phyloP scores from a whole-genome alignment of 2,329 filamentous ascomycete species.

The Chalaropsis thielavioides region DNA sequence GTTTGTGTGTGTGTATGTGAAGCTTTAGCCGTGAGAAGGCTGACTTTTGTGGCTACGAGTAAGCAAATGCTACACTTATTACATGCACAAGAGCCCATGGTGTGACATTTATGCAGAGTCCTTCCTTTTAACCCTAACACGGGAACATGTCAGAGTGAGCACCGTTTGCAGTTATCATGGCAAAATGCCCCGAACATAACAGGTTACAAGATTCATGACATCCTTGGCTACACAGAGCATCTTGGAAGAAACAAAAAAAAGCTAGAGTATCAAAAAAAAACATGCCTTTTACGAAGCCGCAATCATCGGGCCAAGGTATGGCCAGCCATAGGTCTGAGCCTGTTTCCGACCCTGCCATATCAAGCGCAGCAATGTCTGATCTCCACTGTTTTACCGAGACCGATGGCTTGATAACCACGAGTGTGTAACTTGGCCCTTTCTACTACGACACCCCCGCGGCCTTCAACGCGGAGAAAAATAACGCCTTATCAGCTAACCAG shows the following conservation, averaged over 20 bases:
- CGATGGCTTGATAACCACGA: not conserved
- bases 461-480: not conserved
- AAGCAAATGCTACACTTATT: too few species aligned
- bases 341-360: not conserved
- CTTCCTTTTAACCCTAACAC: too few species aligned
- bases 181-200: not conserved
- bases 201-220: not conserved
- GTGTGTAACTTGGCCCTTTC: not conserved
- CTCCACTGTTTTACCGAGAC: not conserved
- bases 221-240: not conserved
- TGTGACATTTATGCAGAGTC: too few species aligned
- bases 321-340: not conserved
- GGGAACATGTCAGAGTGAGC: too few species aligned
- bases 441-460: too few species aligned
- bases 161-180: too few species aligned
- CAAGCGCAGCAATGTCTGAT: not conserved
- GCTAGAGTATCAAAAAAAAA: not conserved
- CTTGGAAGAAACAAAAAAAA: not conserved
- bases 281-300: not conserved
- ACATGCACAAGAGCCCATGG: too few species aligned
- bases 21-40: too few species aligned
- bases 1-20: too few species aligned
- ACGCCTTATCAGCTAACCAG: not conserved
- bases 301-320: not conserved
- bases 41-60: too few species aligned